Conservation (phyloP, 225 moss, liverwort and hornwort species). For the Climacium dendroides region DNA sequence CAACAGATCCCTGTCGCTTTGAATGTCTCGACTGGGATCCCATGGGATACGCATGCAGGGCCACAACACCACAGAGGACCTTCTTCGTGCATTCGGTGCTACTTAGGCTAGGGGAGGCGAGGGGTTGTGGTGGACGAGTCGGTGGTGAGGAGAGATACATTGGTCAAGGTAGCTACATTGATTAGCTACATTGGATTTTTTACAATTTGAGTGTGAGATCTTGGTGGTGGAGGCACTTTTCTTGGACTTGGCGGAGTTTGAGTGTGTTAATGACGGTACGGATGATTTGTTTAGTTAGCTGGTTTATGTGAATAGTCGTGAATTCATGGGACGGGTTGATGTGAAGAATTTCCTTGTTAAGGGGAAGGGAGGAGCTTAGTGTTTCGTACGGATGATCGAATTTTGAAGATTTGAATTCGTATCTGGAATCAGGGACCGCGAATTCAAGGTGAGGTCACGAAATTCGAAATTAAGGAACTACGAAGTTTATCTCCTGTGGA, state of each 20-base stretch:
- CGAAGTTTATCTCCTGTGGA: not conserved
- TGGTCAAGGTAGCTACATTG: not conserved
- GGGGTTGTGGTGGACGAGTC: not conserved
- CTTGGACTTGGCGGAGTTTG: not conserved
- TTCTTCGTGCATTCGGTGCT: not conserved
- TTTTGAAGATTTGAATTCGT: not conserved
- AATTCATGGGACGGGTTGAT: not conserved
- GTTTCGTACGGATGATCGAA: not conserved
- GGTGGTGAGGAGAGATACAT: not conserved
- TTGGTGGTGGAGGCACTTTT: not conserved
- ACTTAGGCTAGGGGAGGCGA: not conserved
- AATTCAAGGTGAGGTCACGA: not conserved
- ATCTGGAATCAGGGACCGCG: not conserved
- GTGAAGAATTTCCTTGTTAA: not conserved
- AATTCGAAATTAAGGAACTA: not conserved
- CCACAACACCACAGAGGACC: not conserved
- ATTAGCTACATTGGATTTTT: not conserved
- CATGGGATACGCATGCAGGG: not conserved
- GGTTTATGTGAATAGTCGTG: not conserved
- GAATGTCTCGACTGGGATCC: not conserved
- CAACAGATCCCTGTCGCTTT: not conserved
- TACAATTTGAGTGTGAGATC: not conserved
- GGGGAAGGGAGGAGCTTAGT: not conserved
- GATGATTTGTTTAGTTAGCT: not conserved
- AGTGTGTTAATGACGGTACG: not conserved